Evolutionary conservation across 176 grass and related monocot genomes (phyloP), one percentile per base, ranked within the genome.

Genomic region (Olyra latifolia): DNA sequence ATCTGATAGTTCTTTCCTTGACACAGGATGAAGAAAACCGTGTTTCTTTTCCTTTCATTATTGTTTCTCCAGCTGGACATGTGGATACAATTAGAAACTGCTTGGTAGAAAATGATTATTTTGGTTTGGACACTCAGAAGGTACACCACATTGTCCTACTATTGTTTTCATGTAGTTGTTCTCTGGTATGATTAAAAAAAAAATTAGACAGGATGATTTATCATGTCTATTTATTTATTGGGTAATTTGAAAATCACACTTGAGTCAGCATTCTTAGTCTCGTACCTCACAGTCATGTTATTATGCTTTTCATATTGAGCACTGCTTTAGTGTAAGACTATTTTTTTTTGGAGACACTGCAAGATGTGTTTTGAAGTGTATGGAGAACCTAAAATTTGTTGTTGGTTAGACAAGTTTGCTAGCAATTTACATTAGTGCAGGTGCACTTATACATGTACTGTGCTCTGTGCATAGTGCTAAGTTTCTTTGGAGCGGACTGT

Each of bases 111-210:
- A 93, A 89, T 49, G 77, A 84, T 74, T 91, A 89, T 74, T 98
- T 91, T 93, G 88, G 90, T 65, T 76, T 98, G 58, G 75, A 93
- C 27, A 80, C 25, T 81, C 47, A 88, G 27, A 93, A 93, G 96
- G 96, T 98, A 87, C 73, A 79, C 14, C 19, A 20, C 48, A 58
- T 55, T 62, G 25, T 71, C 20, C 46, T 38, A 22, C 69, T 35
- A 5, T 13, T 10, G 4, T 55, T 8, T 14, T 76, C 29, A 71
- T 24, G 9, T 73, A 48, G 29, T 12, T 28, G 43, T 17, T 63
- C 2, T 79, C 32, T 27, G 43, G 50, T 71, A 50, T 41, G 9
- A 8, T 16, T 13, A 50, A 62, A n/a, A 17, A n/a, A 17, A 1
- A 61, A 13, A 15, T 73, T 14, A 64, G 22, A 9, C 0, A 19